Base-by-base conservation (phyloP, 345 rosid genomes). In the Citrus inodora region DNA sequence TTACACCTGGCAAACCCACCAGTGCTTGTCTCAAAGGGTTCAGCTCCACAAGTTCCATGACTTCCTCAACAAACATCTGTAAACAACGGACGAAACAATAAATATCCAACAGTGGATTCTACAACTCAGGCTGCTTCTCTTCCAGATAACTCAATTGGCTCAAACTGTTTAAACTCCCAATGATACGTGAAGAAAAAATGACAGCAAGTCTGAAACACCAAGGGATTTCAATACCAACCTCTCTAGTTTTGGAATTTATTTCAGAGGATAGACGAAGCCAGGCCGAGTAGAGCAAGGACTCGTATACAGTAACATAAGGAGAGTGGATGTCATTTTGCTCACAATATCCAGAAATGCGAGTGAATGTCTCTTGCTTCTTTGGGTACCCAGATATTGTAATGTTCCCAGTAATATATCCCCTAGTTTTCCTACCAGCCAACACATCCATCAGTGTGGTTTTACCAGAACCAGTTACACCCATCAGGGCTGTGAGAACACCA, bases 391-490 rank as follows among this genome's bases (percentile, higher is more conserved):
- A 93, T 74, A 93, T 80, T 46, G 78, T 86, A 67, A 92, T 89
- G 73, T 83, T 76, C 13, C 98, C 98, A 25, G 90, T 92, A 9
- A 92, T 86, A 73, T 88, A 90, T 48, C 98, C 97, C 71, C 93
- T 92, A 28, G 93, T 90, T 85, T 93, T 93, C 77, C 98, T 86
- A 66, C 98, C 98, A 25, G 98, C 96, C 30, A 93, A 81, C 68
- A 93, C 98, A 84, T 93, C 98, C 98, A 93, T 90, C 75, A 92
- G 62, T 70, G 97, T 93, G 24, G 98, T 92, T 85, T 93, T 93
- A 6, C 98, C 97, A 7, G 97, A 94, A n/a, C 96, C 96, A 25
- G 90, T 88, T 35, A 89, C 91, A 75, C 93, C 95, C 95, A 91
- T 91, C 42, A 90, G 83, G 79, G 95, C 93, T 13, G 97, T 92